These are phyloP conservation scores for Fusarium caatingaense DNA, from an alignment of 2,329 filamentous ascomycete genomes.

Conservation along the genomic window DNA sequence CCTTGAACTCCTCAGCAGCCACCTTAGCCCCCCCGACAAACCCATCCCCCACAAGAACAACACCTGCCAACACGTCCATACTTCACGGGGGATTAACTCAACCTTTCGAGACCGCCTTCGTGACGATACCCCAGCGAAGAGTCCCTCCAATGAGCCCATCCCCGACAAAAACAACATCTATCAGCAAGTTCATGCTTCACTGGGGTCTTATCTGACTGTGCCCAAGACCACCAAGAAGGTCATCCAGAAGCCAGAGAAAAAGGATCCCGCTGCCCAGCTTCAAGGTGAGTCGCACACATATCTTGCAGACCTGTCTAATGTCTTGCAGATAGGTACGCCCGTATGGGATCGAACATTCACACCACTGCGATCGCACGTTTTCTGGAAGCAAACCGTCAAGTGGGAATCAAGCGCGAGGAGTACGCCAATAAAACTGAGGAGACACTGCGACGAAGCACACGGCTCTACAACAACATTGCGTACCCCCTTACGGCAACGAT, in stretches of 20 bases:
- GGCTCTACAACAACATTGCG: slow-evolving; percentile 49
- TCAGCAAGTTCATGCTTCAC: slow-evolving; percentile 42
- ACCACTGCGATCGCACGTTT: slow-evolving; percentile 31
- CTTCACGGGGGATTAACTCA: slow-evolving; percentile 21
- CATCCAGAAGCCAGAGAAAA: background rate
- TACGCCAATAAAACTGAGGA: slow-evolving; percentile 8
- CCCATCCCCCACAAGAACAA: slow-evolving; percentile 16
- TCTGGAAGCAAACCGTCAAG: slow-evolving; percentile 36
- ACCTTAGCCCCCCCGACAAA: slow-evolving; percentile 13
- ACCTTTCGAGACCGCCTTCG: slow-evolving; percentile 25
- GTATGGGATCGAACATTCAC: slow-evolving; percentile 28
- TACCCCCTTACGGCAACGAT: slow-evolving; percentile 50
- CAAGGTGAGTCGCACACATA: slow-evolving; percentile 23
- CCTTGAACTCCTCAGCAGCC: no score
- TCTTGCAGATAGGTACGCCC: slow-evolving; percentile 40
- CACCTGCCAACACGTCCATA: slow-evolving; percentile 44
- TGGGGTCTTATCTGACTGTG: slow-evolving; percentile 4
- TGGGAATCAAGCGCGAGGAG: slow-evolving; percentile 33
- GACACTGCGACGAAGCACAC: slow-evolving; percentile 27
- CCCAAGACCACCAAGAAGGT: background rate
- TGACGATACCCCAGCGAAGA: slow-evolving; percentile 28
- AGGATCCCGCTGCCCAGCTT: slow-evolving; percentile 30
- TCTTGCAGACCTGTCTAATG: background rate
- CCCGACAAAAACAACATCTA: slow-evolving; percentile 37
- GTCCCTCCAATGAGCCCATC: slow-evolving; percentile 3